Conservation (phyloP, 768 basidiomycete species). For the Russula sp. region DNA sequence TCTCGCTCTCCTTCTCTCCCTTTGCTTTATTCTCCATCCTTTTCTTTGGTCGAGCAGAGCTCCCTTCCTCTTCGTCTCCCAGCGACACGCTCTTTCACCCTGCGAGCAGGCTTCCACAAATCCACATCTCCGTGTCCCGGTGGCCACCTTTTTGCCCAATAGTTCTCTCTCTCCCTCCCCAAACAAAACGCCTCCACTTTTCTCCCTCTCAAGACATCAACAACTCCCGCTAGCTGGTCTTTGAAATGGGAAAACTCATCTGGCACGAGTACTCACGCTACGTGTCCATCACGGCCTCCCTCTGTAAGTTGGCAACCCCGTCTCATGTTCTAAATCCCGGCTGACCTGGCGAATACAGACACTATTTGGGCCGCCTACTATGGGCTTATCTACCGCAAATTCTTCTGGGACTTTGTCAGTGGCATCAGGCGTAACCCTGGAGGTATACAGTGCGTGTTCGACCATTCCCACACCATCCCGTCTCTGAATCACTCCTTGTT, state of each 20-base stretch:
- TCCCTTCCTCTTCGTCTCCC: constrained; percentile 7
- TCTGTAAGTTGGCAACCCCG: constrained; percentile 47
- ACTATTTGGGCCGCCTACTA: constrained; percentile 76
- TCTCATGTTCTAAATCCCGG: constrained; percentile 2
- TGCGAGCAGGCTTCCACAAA: constrained; percentile 20
- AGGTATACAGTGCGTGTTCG: constrained; percentile 62
- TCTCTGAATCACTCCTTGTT: constrained; percentile 37
- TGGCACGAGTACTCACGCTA: constrained; percentile 75
- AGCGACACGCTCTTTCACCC: constrained; percentile 1
- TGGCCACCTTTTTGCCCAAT: neutral
- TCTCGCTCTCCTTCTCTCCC: constrained; percentile 7
- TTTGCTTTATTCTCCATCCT: neutral
- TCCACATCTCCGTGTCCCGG: neutral
- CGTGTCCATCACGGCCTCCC: constrained; percentile 58
- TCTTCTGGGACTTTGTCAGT: constrained; percentile 94
- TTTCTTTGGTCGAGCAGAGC: constrained; percentile 19
- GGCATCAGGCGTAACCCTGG: constrained; percentile 73
- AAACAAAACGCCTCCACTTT: neutral
- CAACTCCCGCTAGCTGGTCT: neutral
- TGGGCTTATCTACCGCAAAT: constrained; percentile 82
- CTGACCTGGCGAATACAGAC: constrained; percentile 36
- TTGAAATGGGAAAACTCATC: constrained; percentile 66
- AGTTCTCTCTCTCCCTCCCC: constrained; percentile 8
- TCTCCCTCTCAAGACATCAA: neutral
- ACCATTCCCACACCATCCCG: neutral